Percentiles rank a stretch among this genome's conserved stretches.
Evolutionary conservation across 1,139 yeast genomes (phyloP).

Genomic region (Geotrichum siamense): DNA sequence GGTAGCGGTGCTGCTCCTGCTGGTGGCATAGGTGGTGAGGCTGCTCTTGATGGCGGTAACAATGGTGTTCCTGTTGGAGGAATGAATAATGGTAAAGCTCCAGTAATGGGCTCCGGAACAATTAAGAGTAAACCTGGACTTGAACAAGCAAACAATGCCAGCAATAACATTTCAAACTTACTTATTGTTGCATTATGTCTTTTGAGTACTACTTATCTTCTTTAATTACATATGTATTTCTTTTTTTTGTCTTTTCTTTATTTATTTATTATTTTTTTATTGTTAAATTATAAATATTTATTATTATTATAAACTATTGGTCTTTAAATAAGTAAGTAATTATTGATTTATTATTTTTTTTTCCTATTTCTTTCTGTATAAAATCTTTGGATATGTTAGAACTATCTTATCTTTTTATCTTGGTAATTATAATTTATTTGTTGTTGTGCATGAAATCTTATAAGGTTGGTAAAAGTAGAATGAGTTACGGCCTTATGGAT

Average conservation of each 20-base stretch:
- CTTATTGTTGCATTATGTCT: no score
- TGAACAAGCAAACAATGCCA: constrained; percentile 10
- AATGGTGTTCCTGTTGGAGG: neutral
- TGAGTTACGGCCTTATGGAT: no score
- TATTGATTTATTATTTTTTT: neutral
- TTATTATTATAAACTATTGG: neutral
- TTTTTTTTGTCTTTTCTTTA: neutral
- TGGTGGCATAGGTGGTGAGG: neutral
- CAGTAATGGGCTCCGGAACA: constrained; percentile 5
- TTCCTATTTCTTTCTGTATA: constrained; percentile 4
- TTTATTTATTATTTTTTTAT: neutral
- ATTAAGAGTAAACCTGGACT: constrained; percentile 4
- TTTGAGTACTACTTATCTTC: constrained; percentile 13
- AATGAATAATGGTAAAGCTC: constrained; percentile 11
- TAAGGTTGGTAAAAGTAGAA: no score
- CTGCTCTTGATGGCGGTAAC: neutral
- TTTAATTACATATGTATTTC: neutral
- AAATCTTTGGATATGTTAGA: no score
- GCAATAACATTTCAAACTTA: constrained; percentile 6
- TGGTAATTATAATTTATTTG: no score
- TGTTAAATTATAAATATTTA: no score
- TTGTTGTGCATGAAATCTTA: no score
- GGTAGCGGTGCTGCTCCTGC: neutral
- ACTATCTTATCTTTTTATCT: no score
- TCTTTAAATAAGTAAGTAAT: neutral